Conservation (phyloP, 208 protist species). For the Strigomonas culicis region DNA sequence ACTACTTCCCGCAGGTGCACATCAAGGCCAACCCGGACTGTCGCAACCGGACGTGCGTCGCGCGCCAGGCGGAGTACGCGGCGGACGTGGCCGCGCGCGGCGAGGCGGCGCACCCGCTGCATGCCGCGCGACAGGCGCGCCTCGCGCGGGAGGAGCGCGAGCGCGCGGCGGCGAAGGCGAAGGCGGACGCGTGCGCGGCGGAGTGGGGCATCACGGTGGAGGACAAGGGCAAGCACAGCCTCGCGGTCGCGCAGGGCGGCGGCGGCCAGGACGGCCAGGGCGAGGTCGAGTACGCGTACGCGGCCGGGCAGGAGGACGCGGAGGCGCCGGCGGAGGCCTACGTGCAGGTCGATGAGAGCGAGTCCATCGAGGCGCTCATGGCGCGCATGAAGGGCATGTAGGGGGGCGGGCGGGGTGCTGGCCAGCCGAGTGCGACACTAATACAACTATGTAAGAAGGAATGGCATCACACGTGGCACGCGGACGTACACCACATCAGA, state of each 20-base stretch:
- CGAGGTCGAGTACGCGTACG: conserved; percentile 44
- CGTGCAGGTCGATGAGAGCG: conserved; percentile 3
- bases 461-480: too few relatives aligned
- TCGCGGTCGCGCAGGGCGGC: conserved; percentile 12
- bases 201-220: conserved; percentile 85
- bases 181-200: conserved; percentile 46
- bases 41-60: conserved; percentile 58
- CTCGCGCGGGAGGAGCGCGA: conserved; percentile 37
- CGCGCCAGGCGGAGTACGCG: conserved; percentile 69
- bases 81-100: conserved; percentile 21
- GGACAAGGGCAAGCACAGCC: conserved; percentile 25
- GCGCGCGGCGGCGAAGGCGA: conserved; percentile 25
- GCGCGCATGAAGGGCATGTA: conserved; percentile 62
- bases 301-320: conserved; percentile 2
- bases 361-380: conserved; percentile 60
- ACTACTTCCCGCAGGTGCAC: conserved; percentile 92
- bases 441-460: too few relatives aligned
- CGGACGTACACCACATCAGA: too few relatives aligned
- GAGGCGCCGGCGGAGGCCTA: not conserved
- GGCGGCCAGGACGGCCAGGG: not conserved
- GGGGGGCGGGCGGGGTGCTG: not conserved
- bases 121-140: conserved; percentile 37
- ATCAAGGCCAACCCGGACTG: conserved; percentile 93
- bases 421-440: too few relatives aligned
- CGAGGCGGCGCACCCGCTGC: conserved; percentile 57